Base-by-base conservation (phyloP, 495 filamentous ascomycete species). In the Sabuloglossum arenarium region DNA sequence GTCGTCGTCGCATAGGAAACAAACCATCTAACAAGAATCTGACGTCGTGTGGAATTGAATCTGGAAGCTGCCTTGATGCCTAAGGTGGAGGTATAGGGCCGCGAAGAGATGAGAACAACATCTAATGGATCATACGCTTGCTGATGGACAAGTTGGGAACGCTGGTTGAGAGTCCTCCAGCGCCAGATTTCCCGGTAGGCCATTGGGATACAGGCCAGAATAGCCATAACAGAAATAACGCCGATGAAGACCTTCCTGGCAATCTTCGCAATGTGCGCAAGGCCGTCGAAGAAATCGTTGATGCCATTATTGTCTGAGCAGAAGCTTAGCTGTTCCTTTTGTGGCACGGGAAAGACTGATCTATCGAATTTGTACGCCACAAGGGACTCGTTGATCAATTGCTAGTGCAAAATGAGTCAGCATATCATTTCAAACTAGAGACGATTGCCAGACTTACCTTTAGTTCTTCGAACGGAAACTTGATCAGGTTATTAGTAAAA, bases 231-330 rank as follows among this genome's bases (percentile, higher is more conserved):
- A 31, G 81, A 62, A 39, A 96, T 69, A 24, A 86, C 75, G 19
- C 74, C 76, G 53, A 91, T 79, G 62, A 91, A 86, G 46, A 85
- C 75, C 42, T 79, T 84, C 58, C 80, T 77, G 12, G 86, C 84
- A 0, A 70, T 75, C 37, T 70, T 59, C 0, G 77, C 72, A 8
- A 86, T 73, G 12, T 77, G 67, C 24, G 75, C 72, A 0, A 95
- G 72, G 1, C 71, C 73, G 25, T 81, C 70, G 67, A 98, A 98
- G 75, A 97, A 97, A 58, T 82, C 74, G 65, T 83, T 80, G 73
- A 98, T 86, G 23, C 76, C 80, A 55, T 82, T 77, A 70, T 90
- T 86, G 67, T 82, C 75, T 31, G 86, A 82, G 71, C 91, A 98
- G 71, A 98, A 98, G 8, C 76, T 80, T 37, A 98, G 70, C 21